These are phyloP conservation scores for Truncatella angustata DNA, from an alignment of 2,329 filamentous ascomycete species.

Conservation along the genomic window DNA sequence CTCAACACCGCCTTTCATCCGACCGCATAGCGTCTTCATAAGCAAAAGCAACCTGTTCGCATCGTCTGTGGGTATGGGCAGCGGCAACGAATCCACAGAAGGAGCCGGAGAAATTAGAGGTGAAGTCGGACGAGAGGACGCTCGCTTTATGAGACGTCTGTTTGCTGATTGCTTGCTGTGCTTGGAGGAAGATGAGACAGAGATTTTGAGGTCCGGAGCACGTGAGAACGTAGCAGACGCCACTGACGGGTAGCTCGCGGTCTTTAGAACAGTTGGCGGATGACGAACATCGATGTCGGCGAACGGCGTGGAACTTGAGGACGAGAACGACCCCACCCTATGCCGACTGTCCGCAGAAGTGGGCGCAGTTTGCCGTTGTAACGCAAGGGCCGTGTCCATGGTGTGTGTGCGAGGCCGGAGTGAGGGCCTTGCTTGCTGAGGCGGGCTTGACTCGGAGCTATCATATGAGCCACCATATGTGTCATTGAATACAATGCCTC, in stretches of 20 bases:
- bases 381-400: slow-evolving; percentile 48
- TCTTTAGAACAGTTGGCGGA: slow-evolving; percentile 39
- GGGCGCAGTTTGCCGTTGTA: slow-evolving; percentile 41
- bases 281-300: slow-evolving; percentile 43
- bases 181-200: slow-evolving; percentile 26
- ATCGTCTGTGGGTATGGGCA: slow-evolving; percentile 63
- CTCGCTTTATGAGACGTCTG: slow-evolving; percentile 54
- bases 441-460: slow-evolving; percentile 39
- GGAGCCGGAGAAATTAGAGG: slow-evolving; percentile 53
- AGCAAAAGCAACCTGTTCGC: slow-evolving; percentile 70
- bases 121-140: slow-evolving; percentile 56
- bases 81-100: slow-evolving; percentile 58
- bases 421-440: slow-evolving; percentile 32
- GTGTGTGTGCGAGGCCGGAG: slow-evolving; percentile 57
- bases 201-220: slow-evolving; percentile 33
- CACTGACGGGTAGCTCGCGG: slow-evolving; percentile 40
- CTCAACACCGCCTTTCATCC: slow-evolving; percentile 76
- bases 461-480: slow-evolving; percentile 50
- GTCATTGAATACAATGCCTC: slow-evolving; percentile 62
- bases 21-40: slow-evolving; percentile 75
- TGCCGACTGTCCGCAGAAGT: slow-evolving; percentile 52
- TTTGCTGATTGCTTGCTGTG: slow-evolving; percentile 46
- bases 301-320: slow-evolving; percentile 53
- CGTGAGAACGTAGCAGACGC: slow-evolving; percentile 31
- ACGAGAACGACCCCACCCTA: slow-evolving; percentile 70